phyloP scores from a whole-genome alignment of 2,329 filamentous ascomycete genomes.

The Nemania bipapillata region DNA sequence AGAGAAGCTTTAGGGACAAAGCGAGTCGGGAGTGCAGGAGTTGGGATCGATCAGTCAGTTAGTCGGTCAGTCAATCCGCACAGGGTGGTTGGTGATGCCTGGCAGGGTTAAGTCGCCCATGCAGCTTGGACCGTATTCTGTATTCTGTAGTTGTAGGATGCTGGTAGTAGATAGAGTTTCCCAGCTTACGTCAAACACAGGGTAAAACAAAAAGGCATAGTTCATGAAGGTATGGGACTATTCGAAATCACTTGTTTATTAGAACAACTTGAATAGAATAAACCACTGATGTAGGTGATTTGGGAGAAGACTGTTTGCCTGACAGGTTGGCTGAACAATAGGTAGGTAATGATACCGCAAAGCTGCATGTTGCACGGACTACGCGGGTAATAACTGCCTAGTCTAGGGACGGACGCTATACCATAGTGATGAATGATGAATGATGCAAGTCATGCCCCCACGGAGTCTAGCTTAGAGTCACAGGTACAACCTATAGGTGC shows the following conservation, averaged over 20 bases:
- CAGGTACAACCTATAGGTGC: conserved; percentile 26
- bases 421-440: too few relatives aligned
- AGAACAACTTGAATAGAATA: background rate
- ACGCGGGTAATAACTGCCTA: background rate
- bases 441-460: conserved; percentile 25
- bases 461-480: conserved; percentile 7
- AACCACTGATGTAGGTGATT: conserved; percentile 4
- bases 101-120: conserved; percentile 31
- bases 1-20: conserved; percentile 31
- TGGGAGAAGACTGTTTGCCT: conserved; percentile 11
- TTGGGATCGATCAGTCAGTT: conserved; percentile 6
- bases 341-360: background rate
- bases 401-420: too few relatives aligned
- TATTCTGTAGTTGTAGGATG: too few relatives aligned
- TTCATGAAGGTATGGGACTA: conserved; percentile 19
- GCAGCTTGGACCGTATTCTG: conserved; percentile 4
- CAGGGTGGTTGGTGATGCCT: conserved; percentile 35
- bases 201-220: background rate
- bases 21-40: conserved; percentile 5
- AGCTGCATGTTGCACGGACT: background rate
- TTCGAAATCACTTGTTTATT: conserved; percentile 16
- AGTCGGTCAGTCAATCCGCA: conserved; percentile 19
- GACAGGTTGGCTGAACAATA: conserved; percentile 14
- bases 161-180: background rate
- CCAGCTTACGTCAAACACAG: conserved; percentile 4